Conservation (phyloP, 2,329 filamentous ascomycete genomes). For the Lecanicillium sp. region DNA sequence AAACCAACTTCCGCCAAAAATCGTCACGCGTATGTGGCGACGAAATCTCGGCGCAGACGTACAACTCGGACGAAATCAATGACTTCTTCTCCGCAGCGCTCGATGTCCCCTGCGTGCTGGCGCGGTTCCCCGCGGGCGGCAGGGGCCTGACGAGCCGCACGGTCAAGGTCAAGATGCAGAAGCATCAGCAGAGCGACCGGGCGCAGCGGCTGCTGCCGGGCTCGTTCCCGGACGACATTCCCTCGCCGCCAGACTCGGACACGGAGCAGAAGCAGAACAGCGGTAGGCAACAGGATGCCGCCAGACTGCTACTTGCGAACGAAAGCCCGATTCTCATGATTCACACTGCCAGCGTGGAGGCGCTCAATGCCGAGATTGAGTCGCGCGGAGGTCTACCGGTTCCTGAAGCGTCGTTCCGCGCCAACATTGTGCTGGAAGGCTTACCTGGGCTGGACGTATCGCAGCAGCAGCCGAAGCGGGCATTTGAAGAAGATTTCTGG, state of each 20-base stretch:
- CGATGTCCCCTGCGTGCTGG: slow-evolving; percentile 73
- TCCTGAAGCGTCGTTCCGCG: slow-evolving; percentile 70
- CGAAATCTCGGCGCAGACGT: slow-evolving; percentile 60
- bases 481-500: slow-evolving; percentile 83
- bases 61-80: slow-evolving; percentile 58
- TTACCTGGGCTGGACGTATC: slow-evolving; percentile 7
- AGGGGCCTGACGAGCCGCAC: slow-evolving; percentile 54
- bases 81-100: slow-evolving; percentile 71
- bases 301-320: slow-evolving; percentile 73
- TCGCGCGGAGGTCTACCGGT: slow-evolving; percentile 55
- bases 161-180: slow-evolving; percentile 62
- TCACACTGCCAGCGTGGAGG: slow-evolving; percentile 69
- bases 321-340: slow-evolving; percentile 89
- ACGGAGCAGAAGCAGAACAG: slow-evolving; percentile 27
- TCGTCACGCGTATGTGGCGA: slow-evolving; percentile 79
- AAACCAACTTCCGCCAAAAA: slow-evolving; percentile 28
- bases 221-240: slow-evolving; percentile 41
- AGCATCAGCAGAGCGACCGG: slow-evolving; percentile 35
- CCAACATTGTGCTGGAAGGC: slow-evolving; percentile 71
- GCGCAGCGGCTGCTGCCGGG: slow-evolving; percentile 34
- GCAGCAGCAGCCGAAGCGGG: slow-evolving; percentile 29
- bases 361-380: slow-evolving; percentile 66
- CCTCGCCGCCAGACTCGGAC: slow-evolving; percentile 52
- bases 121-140: slow-evolving; percentile 69
- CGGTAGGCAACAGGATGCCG: slow-evolving; percentile 12